phyloP scores from a whole-genome alignment of 73 alveolate genomes.

The Loxodes magnus region DNA sequence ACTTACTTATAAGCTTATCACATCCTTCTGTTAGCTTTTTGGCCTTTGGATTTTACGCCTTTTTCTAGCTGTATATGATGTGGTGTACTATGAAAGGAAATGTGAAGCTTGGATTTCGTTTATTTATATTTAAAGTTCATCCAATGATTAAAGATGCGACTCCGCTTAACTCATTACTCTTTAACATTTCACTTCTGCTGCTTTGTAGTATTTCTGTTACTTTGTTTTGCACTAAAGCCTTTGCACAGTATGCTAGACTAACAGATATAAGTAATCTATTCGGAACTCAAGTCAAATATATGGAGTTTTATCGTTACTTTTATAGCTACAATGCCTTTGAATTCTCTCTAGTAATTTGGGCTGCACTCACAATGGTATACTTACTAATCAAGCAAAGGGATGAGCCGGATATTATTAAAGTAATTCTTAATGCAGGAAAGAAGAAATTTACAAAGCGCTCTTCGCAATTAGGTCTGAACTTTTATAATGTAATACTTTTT shows the following conservation, averaged over 20 bases:
- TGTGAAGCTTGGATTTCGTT: slow-evolving; percentile 74
- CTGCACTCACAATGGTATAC: slow-evolving; percentile 28
- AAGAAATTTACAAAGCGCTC: too few relatives aligned
- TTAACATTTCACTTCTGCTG: slow-evolving; percentile 49
- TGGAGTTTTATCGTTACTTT: slow-evolving; percentile 56
- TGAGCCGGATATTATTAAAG: too few relatives aligned
- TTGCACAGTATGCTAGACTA: slow-evolving; percentile 39
- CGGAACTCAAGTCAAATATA: slow-evolving; percentile 37
- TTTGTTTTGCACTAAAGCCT: slow-evolving; percentile 48
- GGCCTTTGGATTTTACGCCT: slow-evolving; percentile 43
- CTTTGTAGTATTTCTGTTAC: slow-evolving; percentile 57
- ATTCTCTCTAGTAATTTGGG: slow-evolving; percentile 43
- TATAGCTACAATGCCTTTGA: slow-evolving; percentile 52
- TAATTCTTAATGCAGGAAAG: too few relatives aligned
- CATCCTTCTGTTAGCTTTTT: slow-evolving; percentile 47
- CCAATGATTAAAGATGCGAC: slow-evolving; percentile 77
- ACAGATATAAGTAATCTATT: slow-evolving; percentile 54
- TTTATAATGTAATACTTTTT: too few relatives aligned
- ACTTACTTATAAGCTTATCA: slow-evolving; percentile 47
- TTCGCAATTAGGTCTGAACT: too few relatives aligned
- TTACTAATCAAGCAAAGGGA: slow-evolving; percentile 25
- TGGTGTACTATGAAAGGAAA: slow-evolving; percentile 67
- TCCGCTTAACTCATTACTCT: slow-evolving; percentile 66
- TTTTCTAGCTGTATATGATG: slow-evolving; percentile 49
- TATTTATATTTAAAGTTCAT: slow-evolving; percentile 51